Evolutionary conservation across 2,329 filamentous ascomycete genomes (phyloP), one percentile per base, ranked within the genome.

Genomic region (Stagonosporopsis rhizophila): DNA sequence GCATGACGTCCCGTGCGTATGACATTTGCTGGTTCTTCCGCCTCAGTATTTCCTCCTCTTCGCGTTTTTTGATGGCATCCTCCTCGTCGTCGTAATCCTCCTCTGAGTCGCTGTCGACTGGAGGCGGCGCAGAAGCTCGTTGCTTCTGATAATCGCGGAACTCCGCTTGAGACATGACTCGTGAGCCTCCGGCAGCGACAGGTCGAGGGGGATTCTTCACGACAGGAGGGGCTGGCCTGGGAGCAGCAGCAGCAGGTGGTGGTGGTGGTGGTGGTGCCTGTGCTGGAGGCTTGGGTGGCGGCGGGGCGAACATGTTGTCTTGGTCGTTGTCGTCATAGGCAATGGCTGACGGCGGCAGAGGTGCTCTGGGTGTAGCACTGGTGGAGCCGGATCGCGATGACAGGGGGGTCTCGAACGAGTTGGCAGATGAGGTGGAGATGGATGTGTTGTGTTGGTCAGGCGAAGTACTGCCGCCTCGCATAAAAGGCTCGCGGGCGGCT

Each of bases 71-170:
- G 51, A 72, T 71, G 3, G 69, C 69, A 15, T 76, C 74, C 52
- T 76, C 74, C 55, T 76, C 74, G 39, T 75, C 74, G 38, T 76
- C 74, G 49, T 75, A 75, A 40, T 75, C 70, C 32, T 74, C 71
- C 8, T 73, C 69, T 8, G 72, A 70, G 2, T 68, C 70, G 54
- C 65, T 69, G 37, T 72, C 67, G 7, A 67, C 60, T 19, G 65
- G 58, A 2, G 57, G 48, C n/a, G 71, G 61, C 34, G 74, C 63
- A 7, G 61, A 57, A 38, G 65, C 62, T 27, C 67, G 65, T 25
- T 62, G 61, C 52, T 69, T 62, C 49, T 75, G 68, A 44, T 72
- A 66, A 30, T 69, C 67, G 12, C 66, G 65, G 39, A 73, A 74
- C 52, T 76, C 69, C 4, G 69, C 69, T 50, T 72, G 67, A 11